phyloP scores from a whole-genome alignment of 2,329 filamentous ascomycete species.

The Chaetoscypha palmicola region DNA sequence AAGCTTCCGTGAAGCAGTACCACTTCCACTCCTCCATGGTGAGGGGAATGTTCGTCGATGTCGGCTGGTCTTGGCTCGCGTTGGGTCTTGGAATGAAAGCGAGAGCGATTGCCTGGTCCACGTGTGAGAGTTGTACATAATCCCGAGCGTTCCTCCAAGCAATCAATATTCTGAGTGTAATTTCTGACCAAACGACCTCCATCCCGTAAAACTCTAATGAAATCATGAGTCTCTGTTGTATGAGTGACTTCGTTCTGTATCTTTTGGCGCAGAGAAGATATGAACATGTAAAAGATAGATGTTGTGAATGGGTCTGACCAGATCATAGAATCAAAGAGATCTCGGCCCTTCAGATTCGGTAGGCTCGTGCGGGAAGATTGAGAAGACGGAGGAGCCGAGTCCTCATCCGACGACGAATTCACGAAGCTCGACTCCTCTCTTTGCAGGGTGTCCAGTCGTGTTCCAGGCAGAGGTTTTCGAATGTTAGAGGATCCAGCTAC shows the following conservation, averaged over 20 bases:
- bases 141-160: conserved; percentile 64
- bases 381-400: conserved; percentile 19
- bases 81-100: conserved; percentile 47
- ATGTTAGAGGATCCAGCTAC: not conserved
- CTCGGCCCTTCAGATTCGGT: conserved; percentile 61
- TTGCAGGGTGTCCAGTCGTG: conserved; percentile 6
- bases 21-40: conserved; percentile 33
- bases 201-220: conserved; percentile 61
- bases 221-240: conserved; percentile 60
- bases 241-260: conserved; percentile 49
- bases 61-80: conserved; percentile 28
- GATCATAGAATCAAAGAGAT: conserved; percentile 64
- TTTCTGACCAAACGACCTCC: conserved; percentile 62
- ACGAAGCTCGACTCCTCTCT: conserved; percentile 11
- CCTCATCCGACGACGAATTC: conserved; percentile 9
- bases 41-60: conserved; percentile 27
- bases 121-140: conserved; percentile 54
- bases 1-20: conserved; percentile 70
- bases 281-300: conserved; percentile 66
- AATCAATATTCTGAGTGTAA: conserved; percentile 72
- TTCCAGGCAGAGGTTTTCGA: not conserved
- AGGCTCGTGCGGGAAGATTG: conserved; percentile 30
- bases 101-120: conserved; percentile 54
- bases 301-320: conserved; percentile 63
- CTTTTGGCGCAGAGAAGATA: conserved; percentile 58